Evolutionary conservation across 495 filamentous ascomycete genomes (phyloP).

Genomic region (Oleoguttula mirabilis): DNA sequence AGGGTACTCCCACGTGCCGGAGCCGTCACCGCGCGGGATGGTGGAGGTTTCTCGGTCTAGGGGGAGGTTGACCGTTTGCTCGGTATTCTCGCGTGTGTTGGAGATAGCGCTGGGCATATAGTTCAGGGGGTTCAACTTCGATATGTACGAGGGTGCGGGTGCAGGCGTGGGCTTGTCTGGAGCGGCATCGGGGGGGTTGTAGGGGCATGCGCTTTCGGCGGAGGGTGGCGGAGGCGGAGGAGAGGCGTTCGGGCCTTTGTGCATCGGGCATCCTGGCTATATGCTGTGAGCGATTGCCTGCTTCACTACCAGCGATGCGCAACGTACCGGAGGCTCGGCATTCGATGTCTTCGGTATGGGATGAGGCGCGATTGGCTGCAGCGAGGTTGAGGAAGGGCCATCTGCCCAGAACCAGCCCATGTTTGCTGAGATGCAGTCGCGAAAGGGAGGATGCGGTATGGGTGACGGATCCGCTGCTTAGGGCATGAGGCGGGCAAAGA

Average conservation of each 20-base stretch:
- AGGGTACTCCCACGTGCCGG: slow-evolving; percentile 89
- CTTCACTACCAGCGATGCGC: slow-evolving; percentile 5
- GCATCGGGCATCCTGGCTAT: slow-evolving; percentile 87
- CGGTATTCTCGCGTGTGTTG: slow-evolving; percentile 51
- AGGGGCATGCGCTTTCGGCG: slow-evolving; percentile 38
- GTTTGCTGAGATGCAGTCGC: too few relatives aligned
- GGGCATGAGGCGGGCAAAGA: too few relatives aligned
- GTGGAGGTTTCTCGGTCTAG: slow-evolving; percentile 68
- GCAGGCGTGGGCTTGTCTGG: too few relatives aligned
- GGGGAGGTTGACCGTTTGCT: slow-evolving; percentile 61
- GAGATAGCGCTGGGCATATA: slow-evolving; percentile 87
- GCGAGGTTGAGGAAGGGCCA: slow-evolving; percentile 35
- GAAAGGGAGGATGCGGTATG: too few relatives aligned
- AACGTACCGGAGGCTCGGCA: slow-evolving; percentile 58
- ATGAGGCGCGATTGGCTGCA: slow-evolving; percentile 35
- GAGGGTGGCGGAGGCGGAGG: slow-evolving; percentile 29
- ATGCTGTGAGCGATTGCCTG: slow-evolving; percentile 25
- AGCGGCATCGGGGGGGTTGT: slow-evolving; percentile 28
- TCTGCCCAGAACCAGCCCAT: slow-evolving; percentile 99
- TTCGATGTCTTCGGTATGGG: slow-evolving; percentile 28
- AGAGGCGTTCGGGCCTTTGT: slow-evolving; percentile 40
- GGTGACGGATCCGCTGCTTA: too few relatives aligned
- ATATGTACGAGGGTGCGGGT: slow-evolving; percentile 38
- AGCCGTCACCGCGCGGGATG: slow-evolving; percentile 67
- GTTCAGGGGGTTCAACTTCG: slow-evolving; percentile 83